Evolutionary conservation across 148 eudicot genomes (phyloP).

Genomic region (Pharnaceum exiguum): DNA sequence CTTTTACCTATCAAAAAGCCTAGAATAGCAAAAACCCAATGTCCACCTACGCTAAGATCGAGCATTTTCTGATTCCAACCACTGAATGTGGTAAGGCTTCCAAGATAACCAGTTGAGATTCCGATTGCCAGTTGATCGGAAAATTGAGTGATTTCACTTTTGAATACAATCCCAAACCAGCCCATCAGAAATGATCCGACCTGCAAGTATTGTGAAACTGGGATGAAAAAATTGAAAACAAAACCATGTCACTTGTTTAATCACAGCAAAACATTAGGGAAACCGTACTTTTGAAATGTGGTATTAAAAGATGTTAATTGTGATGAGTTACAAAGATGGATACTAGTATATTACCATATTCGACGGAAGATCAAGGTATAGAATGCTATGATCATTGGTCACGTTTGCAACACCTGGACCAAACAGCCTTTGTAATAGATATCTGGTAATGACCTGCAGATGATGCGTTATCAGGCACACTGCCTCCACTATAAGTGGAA

Average conservation of each 20-base stretch:
- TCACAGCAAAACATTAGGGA: no score
- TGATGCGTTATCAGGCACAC: conserved; percentile 2
- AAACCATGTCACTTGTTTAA: neutral
- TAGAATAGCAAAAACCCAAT: conserved; percentile 62
- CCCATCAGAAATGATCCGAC: conserved; percentile 98
- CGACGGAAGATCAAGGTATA: conserved; percentile 88
- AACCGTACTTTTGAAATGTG: no score
- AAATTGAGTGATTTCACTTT: conserved; percentile 47
- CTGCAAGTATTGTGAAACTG: conserved; percentile 21
- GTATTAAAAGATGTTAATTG: no score
- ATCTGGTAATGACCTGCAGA: conserved; percentile 68
- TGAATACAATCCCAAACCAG: conserved; percentile 90
- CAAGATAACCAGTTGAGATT: conserved; percentile 85
- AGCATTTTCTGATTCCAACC: conserved; percentile 98
- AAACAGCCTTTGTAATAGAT: conserved; percentile 62
- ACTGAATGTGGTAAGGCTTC: conserved; percentile 93
- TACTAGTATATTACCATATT: no score
- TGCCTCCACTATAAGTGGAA: no score
- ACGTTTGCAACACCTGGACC: conserved; percentile 58
- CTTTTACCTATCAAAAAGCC: conserved; percentile 61
- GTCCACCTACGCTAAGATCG: conserved; percentile 72
- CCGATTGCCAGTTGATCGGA: conserved; percentile 74
- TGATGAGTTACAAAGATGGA: conserved; percentile 34
- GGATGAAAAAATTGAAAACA: neutral
- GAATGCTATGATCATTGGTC: conserved; percentile 50